Percentiles rank a stretch among this genome's conserved stretches.
phyloP scores from a whole-genome alignment of 2,329 filamentous ascomycete species.

The Magnaporthiopsis poae region DNA sequence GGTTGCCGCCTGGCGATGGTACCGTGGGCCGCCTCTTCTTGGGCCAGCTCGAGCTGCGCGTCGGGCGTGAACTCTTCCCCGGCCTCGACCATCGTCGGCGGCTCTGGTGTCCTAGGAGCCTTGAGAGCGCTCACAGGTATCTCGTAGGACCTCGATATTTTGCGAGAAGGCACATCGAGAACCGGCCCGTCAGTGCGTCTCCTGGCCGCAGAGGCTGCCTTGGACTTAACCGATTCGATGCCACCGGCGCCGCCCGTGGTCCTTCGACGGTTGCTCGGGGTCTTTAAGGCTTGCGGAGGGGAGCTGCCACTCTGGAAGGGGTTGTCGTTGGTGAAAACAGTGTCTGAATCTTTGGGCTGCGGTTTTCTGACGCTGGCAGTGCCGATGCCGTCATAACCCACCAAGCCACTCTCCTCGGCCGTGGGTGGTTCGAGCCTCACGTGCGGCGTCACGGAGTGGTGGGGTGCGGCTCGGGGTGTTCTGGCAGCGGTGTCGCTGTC shows the following conservation, averaged over 20 bases:
- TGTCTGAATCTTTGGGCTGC: conserved; percentile 32
- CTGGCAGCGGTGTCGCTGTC: conserved; percentile 29
- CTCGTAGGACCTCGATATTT: conserved; percentile 49
- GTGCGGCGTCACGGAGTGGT: conserved; percentile 41
- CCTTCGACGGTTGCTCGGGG: conserved; percentile 39
- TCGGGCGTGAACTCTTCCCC: conserved; percentile 93
- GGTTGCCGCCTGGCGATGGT: conserved; percentile 31
- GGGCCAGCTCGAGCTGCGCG: conserved; percentile 70
- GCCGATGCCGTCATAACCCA: conserved; percentile 2
- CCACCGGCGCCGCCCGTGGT: conserved; percentile 31
- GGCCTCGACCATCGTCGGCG: conserved; percentile 40
- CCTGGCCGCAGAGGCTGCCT: conserved; percentile 27
- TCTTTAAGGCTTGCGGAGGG: conserved; percentile 41
- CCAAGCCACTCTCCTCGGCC: conserved; percentile 27
- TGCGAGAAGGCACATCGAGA: conserved; percentile 41
- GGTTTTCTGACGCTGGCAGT: conserved; percentile 22
- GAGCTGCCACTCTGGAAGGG: conserved; percentile 84
- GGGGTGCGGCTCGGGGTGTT: conserved; percentile 19
- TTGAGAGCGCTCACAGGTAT: conserved; percentile 36
- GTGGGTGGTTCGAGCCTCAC: conserved; percentile 47
- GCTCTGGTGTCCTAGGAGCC: conserved; percentile 24
- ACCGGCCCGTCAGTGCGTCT: conserved; percentile 34
- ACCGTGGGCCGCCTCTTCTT: conserved; percentile 48
- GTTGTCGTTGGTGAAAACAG: conserved; percentile 78
- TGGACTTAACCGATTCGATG: conserved; percentile 22